Evolutionary conservation across 495 filamentous ascomycete species (phyloP).

Genomic region (Delitschia confertaspora): DNA sequence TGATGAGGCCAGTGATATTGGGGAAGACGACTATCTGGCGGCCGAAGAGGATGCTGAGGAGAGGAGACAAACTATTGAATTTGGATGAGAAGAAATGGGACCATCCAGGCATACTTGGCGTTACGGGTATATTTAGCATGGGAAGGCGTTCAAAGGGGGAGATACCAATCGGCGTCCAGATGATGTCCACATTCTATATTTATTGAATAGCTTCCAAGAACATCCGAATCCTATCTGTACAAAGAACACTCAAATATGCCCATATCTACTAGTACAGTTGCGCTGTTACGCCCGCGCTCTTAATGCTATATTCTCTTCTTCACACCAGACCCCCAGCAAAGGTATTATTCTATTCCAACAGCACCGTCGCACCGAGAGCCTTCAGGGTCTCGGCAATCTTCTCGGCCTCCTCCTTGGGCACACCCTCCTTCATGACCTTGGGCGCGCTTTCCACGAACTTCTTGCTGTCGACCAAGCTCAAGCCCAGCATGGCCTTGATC

Average conservation of each 20-base stretch:
- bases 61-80: constrained; percentile 32
- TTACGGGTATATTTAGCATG: not conserved
- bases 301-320: constrained; percentile 10
- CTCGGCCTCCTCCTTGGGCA: constrained; percentile 96
- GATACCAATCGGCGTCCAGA: constrained; percentile 1
- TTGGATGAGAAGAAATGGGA: constrained; percentile 14
- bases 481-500: constrained; percentile 87
- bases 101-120: not conserved
- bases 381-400: constrained; percentile 95
- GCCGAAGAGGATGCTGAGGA: constrained; percentile 66
- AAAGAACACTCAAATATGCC: not conserved
- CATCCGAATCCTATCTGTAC: constrained; percentile 18
- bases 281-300: constrained; percentile 1
- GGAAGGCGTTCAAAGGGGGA: constrained; percentile 3
- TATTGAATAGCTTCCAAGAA: constrained; percentile 17
- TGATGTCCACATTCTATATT: constrained; percentile 1
- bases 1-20: constrained; percentile 72
- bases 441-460: constrained; percentile 98
- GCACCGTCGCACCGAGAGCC: constrained; percentile 76
- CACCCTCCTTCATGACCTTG: constrained; percentile 96
- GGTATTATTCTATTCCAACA: constrained; percentile 74
- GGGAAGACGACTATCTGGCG: constrained; percentile 70
- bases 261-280: constrained; percentile 7
- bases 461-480: constrained; percentile 98
- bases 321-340: not conserved